Evolutionary conservation across 2,329 filamentous ascomycete species (phyloP).

Genomic region (Colletotrichum cuscutae): DNA sequence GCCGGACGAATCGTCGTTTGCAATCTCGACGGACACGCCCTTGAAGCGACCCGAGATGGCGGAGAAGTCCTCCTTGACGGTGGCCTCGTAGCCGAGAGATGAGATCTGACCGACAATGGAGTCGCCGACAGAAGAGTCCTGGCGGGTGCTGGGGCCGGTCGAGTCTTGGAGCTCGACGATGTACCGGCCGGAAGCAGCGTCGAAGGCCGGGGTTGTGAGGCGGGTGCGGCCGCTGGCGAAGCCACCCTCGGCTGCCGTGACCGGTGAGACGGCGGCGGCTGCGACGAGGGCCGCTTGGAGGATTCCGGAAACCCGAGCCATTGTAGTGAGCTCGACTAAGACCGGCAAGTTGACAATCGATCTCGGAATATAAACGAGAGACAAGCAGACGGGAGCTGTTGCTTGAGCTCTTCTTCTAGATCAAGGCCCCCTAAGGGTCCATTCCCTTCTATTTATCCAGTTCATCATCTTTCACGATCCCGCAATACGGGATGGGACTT

Average conservation of each 20-base stretch:
- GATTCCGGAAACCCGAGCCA: neutral
- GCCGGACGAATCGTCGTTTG: slow-evolving; percentile 8
- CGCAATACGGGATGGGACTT: neutral
- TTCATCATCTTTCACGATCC: neutral
- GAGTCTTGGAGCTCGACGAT: slow-evolving; percentile 27
- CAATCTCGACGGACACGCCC: slow-evolving; percentile 28
- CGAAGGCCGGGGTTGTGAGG: neutral
- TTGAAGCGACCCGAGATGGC: slow-evolving; percentile 25
- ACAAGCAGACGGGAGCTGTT: neutral
- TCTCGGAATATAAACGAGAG: neutral
- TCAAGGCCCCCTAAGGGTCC: neutral
- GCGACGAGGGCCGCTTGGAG: neutral
- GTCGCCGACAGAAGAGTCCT: slow-evolving; percentile 13
- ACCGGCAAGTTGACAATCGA: neutral
- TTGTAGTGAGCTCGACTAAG: neutral
- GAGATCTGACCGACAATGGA: slow-evolving; percentile 20
- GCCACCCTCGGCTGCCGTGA: slow-evolving; percentile 1
- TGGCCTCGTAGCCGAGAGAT: slow-evolving; percentile 26
- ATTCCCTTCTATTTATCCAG: neutral
- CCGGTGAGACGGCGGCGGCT: neutral
- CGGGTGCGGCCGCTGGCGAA: slow-evolving; percentile 12
- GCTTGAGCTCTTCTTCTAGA: neutral
- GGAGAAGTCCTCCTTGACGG: slow-evolving; percentile 28
- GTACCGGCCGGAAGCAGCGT: slow-evolving; percentile 12
- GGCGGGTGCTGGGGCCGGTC: neutral